Evolutionary conservation across 192 early-diverging fungal species (phyloP).

Genomic region (Backusella mclennaniae): DNA sequence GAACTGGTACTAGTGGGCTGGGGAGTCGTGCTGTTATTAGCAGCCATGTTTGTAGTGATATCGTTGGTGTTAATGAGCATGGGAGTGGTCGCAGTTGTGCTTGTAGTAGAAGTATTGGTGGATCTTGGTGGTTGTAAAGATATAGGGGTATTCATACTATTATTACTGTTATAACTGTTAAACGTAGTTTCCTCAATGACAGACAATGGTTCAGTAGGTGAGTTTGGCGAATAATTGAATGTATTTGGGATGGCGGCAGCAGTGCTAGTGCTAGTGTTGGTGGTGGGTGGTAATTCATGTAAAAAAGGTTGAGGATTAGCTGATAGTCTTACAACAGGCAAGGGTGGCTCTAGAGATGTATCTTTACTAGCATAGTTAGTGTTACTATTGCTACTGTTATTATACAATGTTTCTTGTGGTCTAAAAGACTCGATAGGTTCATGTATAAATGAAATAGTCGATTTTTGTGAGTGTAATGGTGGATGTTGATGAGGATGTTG

Average conservation of each 20-base stretch:
- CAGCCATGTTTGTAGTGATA: not conserved
- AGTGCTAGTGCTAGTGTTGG: not conserved
- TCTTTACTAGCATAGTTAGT: not conserved
- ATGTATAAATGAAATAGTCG: slow-evolving; percentile 20
- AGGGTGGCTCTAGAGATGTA: not conserved
- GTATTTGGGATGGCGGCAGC: not conserved
- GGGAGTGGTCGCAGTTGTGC: not conserved
- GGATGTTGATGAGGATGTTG: not conserved
- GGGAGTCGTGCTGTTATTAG: not conserved
- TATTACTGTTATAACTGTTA: not conserved
- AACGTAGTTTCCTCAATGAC: not conserved
- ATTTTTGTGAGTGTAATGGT: not conserved
- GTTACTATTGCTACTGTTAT: not conserved
- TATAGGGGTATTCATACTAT: not conserved
- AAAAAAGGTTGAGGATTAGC: not conserved
- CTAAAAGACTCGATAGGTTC: slow-evolving; percentile 19
- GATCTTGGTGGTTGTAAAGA: not conserved
- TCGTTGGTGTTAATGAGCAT: not conserved
- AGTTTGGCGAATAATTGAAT: not conserved
- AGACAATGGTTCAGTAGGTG: not conserved
- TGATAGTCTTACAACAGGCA: not conserved
- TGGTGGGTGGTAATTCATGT: not conserved
- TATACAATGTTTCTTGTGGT: not conserved
- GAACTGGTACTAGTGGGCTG: slow-evolving; percentile 18
- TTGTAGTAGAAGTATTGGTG: not conserved